Conservation (phyloP, 2,329 filamentous ascomycete genomes). For the Chalara sp. region DNA sequence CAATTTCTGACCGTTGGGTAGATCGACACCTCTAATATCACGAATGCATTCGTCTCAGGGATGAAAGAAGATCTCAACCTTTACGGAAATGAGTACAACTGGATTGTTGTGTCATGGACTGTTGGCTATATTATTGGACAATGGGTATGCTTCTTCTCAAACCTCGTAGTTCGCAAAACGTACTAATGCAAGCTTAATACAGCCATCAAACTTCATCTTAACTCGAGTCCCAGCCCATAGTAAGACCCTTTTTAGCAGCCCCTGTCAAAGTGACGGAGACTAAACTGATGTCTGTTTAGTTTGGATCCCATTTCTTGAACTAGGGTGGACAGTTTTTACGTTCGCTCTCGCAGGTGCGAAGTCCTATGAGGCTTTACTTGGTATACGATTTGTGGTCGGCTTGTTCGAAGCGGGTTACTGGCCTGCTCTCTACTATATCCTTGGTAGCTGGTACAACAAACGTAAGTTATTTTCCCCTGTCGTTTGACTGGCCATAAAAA, state of each 20-base stretch:
- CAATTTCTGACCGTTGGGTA: not conserved
- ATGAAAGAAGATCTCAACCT: constrained; percentile 44
- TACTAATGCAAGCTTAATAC: constrained; percentile 6
- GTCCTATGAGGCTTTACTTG: constrained; percentile 46
- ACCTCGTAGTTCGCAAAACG: not conserved
- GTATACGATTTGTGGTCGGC: constrained; percentile 47
- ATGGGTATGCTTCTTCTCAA: constrained; percentile 12
- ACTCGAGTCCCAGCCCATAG: constrained; percentile 41
- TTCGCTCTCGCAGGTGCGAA: constrained; percentile 35
- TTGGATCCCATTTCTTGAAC: constrained; percentile 39
- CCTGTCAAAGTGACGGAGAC: too few species aligned
- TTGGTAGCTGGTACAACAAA: constrained; percentile 53
- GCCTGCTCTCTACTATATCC: constrained; percentile 47
- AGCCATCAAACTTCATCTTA: constrained; percentile 42
- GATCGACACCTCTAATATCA: constrained; percentile 36
- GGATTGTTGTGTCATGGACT: constrained; percentile 45
- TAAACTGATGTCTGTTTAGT: not conserved
- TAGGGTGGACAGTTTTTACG: constrained; percentile 37
- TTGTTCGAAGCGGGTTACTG: constrained; percentile 49
- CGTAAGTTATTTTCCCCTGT: constrained; percentile 28
- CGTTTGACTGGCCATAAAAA: too few species aligned
- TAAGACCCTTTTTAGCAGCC: constrained; percentile 1
- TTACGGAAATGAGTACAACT: constrained; percentile 43
- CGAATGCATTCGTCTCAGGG: constrained; percentile 40
- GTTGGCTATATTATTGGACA: constrained; percentile 46